Evolutionary conservation across 2,329 filamentous ascomycete species (phyloP).

Genomic region (Ophiostoma sp.): DNA sequence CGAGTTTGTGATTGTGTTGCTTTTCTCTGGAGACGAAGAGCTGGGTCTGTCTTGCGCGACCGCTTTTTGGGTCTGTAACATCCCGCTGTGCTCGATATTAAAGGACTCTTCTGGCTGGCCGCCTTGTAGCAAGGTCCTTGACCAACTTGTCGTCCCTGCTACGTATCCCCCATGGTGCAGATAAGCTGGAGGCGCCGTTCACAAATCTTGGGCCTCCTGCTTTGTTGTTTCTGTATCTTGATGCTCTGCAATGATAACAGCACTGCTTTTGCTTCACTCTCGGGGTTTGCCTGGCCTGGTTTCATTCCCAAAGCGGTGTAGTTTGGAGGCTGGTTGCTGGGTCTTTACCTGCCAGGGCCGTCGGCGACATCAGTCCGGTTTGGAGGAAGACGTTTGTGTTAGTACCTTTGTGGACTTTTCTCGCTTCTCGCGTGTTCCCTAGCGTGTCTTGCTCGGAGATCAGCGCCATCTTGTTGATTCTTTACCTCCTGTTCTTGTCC

Average conservation of each 20-base stretch:
- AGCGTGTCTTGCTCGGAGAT: background rate
- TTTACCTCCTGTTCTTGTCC: background rate
- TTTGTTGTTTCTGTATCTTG: background rate
- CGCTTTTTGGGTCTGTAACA: background rate
- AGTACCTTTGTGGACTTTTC: background rate
- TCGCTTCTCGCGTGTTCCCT: background rate
- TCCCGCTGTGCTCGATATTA: background rate
- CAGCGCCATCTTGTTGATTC: background rate
- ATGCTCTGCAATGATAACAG: background rate
- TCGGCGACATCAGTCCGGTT: conserved; percentile 22
- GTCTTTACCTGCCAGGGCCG: background rate
- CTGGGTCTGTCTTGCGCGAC: background rate
- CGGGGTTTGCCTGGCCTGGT: background rate
- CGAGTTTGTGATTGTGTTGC: background rate
- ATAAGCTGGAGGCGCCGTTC: background rate
- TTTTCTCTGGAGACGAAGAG: background rate
- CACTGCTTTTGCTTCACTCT: background rate
- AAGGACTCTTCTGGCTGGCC: conserved; percentile 9
- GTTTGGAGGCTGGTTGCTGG: background rate
- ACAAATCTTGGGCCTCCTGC: background rate
- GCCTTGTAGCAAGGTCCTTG: background rate
- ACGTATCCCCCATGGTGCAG: background rate
- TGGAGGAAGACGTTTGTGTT: background rate
- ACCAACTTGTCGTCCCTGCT: background rate
- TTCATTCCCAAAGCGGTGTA: background rate